A percentile compares a stretch with the other conserved stretches of the same genome.
phyloP scores from a whole-genome alignment of 2,329 filamentous ascomycete genomes.

The Chaetomium sp. region DNA sequence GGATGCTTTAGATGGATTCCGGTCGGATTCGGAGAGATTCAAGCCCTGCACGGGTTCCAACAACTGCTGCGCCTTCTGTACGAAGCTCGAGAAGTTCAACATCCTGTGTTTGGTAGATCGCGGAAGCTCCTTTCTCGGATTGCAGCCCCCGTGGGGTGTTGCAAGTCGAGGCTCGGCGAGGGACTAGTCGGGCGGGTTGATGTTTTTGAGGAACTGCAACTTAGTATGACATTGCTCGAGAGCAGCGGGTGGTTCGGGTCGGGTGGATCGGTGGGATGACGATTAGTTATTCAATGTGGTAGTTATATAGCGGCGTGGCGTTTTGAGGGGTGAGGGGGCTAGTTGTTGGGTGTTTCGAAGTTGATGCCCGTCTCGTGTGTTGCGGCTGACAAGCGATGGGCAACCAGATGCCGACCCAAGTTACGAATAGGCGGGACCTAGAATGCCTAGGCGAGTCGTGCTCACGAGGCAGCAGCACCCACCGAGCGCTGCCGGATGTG shows the following conservation, averaged over 20 bases:
- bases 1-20: slow-evolving; percentile 84
- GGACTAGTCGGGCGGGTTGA: neutral
- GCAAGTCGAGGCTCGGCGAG: slow-evolving; percentile 1
- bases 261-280: neutral
- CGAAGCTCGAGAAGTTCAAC: slow-evolving; percentile 73
- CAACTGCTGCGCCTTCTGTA: slow-evolving; percentile 93
- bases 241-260: slow-evolving; percentile 4
- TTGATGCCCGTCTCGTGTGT: neutral
- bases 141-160: slow-evolving; percentile 20
- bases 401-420: neutral
- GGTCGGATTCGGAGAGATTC: slow-evolving; percentile 71
- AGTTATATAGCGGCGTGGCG: neutral
- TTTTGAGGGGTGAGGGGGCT: neutral
- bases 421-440: neutral
- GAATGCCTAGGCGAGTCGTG: neutral
- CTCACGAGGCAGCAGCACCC: slow-evolving; percentile 11
- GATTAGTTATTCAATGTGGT: neutral
- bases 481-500: neutral
- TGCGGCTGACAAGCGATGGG: slow-evolving; percentile 12
- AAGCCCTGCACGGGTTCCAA: slow-evolving; percentile 85
- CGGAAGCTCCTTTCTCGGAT: slow-evolving; percentile 24
- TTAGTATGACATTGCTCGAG: slow-evolving; percentile 14
- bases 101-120: slow-evolving; percentile 45
- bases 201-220: neutral
- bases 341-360: slow-evolving; percentile 1